Conservation (phyloP, 768 basidiomycete species). For the Clitopilus passeckerianus region DNA sequence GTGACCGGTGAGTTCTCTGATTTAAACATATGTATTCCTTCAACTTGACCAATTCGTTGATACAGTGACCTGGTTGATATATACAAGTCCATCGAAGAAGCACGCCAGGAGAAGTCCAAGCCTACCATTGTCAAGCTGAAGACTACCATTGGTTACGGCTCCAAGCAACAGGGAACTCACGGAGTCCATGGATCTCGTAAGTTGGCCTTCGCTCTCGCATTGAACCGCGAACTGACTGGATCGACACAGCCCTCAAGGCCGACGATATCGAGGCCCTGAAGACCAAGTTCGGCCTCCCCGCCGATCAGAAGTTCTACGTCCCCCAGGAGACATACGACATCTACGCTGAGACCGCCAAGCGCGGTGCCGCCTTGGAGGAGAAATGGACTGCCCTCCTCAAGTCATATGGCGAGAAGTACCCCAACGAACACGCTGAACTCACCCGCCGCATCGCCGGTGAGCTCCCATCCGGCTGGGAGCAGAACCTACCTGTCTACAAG, state of each 20-base stretch:
- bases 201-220: constrained; percentile 23
- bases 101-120: constrained; percentile 70
- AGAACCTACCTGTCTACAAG: constrained; percentile 80
- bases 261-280: constrained; percentile 87
- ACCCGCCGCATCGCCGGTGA: constrained; percentile 78
- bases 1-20: constrained; percentile 54
- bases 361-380: constrained; percentile 69
- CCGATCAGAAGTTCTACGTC: constrained; percentile 73
- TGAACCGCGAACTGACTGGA: neutral
- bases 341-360: constrained; percentile 63
- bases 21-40: neutral
- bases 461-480: constrained; percentile 86
- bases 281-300: constrained; percentile 77
- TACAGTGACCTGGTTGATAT: constrained; percentile 73
- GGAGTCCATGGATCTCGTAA: constrained; percentile 91
- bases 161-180: constrained; percentile 89
- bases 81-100: constrained; percentile 72
- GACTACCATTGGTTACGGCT: constrained; percentile 93
- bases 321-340: constrained; percentile 66
- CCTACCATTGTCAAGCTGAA: constrained; percentile 83
- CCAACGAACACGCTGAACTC: constrained; percentile 82
- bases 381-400: constrained; percentile 70
- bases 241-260: constrained; percentile 71
- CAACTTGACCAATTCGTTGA: neutral
- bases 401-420: constrained; percentile 73